Percentiles rank a stretch among this genome's conserved stretches.
phyloP scores from a whole-genome alignment of 2,329 filamentous ascomycete genomes.

The Aspergillus thermomutatus region DNA sequence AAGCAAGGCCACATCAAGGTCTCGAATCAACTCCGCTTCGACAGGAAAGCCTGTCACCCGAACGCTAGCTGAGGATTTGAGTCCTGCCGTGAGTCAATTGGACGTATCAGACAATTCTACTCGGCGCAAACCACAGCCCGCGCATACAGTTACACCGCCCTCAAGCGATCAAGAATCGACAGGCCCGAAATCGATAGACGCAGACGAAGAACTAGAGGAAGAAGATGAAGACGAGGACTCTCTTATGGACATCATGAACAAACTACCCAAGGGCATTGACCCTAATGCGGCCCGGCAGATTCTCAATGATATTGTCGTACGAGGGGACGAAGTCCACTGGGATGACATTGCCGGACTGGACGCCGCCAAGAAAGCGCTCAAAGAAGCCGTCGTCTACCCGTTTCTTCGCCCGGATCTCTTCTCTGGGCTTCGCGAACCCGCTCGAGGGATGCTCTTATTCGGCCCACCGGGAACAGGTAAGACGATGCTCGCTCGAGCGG shows the following conservation, averaged over 20 bases:
- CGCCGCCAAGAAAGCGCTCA: slow-evolving; percentile 83
- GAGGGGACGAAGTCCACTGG: slow-evolving; percentile 95
- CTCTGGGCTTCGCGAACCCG: slow-evolving; percentile 90
- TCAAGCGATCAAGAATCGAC: slow-evolving; percentile 41
- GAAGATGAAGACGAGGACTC: slow-evolving; percentile 52
- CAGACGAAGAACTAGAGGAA: slow-evolving; percentile 36
- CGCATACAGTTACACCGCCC: slow-evolving; percentile 43
- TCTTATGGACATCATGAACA: slow-evolving; percentile 66
- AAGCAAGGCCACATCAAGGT: slow-evolving; percentile 19
- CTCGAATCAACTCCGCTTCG: slow-evolving; percentile 5
- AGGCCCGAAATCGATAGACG: slow-evolving; percentile 49
- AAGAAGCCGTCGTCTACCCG: slow-evolving; percentile 95
- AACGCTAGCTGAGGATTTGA: slow-evolving; percentile 32
- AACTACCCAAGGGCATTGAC: slow-evolving; percentile 78
- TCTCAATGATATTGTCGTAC: slow-evolving; percentile 90
- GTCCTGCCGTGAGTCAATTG: slow-evolving; percentile 23
- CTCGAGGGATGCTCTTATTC: slow-evolving; percentile 91
- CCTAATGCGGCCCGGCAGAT: slow-evolving; percentile 82
- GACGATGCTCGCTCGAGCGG: slow-evolving; percentile 92
- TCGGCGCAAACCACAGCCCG: slow-evolving; percentile 31
- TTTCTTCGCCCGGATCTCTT: slow-evolving; percentile 94
- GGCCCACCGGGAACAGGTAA: slow-evolving; percentile 97
- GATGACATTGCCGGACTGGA: slow-evolving; percentile 88
- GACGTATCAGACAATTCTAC: slow-evolving; percentile 19
- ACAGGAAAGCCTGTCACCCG: slow-evolving; percentile 14